phyloP scores from a whole-genome alignment of 805 yeast species.

The Ogataea thermomethanolica region DNA sequence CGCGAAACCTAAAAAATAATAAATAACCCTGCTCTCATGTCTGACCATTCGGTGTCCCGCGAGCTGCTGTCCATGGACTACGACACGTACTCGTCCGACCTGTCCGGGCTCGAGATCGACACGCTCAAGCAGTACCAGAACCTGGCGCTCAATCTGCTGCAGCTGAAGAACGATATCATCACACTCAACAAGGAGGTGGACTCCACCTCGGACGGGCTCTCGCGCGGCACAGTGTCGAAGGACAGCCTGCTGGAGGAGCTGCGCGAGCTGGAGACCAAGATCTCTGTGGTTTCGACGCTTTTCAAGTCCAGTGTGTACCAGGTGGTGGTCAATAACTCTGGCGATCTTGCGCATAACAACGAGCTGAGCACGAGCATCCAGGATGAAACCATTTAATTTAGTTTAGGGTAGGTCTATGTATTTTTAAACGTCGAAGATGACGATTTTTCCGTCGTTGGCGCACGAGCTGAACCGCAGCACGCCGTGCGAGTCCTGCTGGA shows the following conservation, averaged over 20 bases:
- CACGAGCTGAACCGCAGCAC: slow-evolving; percentile 65
- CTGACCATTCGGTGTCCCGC: slow-evolving; percentile 8
- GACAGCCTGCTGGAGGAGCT: slow-evolving; percentile 20
- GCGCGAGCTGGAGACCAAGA: slow-evolving; percentile 23
- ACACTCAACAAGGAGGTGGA: slow-evolving; percentile 21
- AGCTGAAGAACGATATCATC: slow-evolving; percentile 24
- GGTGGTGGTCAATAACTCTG: slow-evolving; percentile 20
- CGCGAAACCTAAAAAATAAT: neutral
- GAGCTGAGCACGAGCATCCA: slow-evolving; percentile 19
- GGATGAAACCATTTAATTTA: slow-evolving; percentile 12
- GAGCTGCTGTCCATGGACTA: slow-evolving; percentile 23
- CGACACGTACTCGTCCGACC: slow-evolving; percentile 28
- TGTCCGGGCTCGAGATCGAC: slow-evolving; percentile 33
- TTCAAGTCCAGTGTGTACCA: slow-evolving; percentile 33
- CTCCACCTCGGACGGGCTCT: slow-evolving; percentile 25
- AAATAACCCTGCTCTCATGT: neutral
- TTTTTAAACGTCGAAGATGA: slow-evolving; percentile 53
- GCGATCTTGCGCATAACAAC: slow-evolving; percentile 7
- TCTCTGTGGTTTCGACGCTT: slow-evolving; percentile 31
- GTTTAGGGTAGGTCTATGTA: slow-evolving; percentile 1
- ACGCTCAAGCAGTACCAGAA: slow-evolving; percentile 39
- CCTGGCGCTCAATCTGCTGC: slow-evolving; percentile 33
- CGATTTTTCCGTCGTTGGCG: slow-evolving; percentile 91
- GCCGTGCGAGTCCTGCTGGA: slow-evolving; percentile 42
- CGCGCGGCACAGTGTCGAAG: slow-evolving; percentile 15